Evolutionary conservation across 2,329 filamentous ascomycete genomes (phyloP).

Genomic region (Ophiostoma montium): DNA sequence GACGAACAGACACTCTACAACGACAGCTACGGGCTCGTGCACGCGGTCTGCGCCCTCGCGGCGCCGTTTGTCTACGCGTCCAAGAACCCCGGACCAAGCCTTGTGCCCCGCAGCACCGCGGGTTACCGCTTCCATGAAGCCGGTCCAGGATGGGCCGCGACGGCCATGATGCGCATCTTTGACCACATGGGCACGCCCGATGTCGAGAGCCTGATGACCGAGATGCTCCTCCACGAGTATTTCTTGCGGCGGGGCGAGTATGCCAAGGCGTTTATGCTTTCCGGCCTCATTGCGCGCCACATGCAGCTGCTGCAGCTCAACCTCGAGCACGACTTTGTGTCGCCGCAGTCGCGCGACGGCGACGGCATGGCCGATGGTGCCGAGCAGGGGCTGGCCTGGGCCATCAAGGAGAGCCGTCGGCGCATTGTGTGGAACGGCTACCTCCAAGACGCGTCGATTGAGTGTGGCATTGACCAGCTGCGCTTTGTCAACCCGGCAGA

Average conservation of each 20-base stretch:
- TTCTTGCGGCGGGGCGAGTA: conserved; percentile 9
- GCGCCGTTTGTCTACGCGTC: conserved; percentile 6
- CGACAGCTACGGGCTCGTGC: conserved; percentile 7
- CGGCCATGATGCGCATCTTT: conserved; percentile 8
- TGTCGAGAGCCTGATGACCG: conserved; percentile 9
- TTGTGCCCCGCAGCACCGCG: background rate
- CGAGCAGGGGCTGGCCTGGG: conserved; percentile 1
- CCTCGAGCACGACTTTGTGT: conserved; percentile 6
- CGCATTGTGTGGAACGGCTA: conserved; percentile 9
- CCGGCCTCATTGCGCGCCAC: conserved; percentile 7
- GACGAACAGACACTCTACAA: background rate
- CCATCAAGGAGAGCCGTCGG: conserved; percentile 5
- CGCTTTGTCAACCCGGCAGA: conserved; percentile 7
- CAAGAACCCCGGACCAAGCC: background rate
- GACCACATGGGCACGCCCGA: conserved; percentile 6
- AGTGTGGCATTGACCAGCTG: conserved; percentile 11
- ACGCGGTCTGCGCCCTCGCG: conserved; percentile 9
- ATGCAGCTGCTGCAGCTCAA: conserved; percentile 10
- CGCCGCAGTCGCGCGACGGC: background rate
- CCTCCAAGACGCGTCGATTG: conserved; percentile 7
- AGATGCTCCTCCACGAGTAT: conserved; percentile 10
- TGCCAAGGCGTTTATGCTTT: conserved; percentile 9
- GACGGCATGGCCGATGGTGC: background rate
- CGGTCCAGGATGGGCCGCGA: conserved; percentile 7
- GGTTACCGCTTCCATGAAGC: conserved; percentile 1